A percentile compares a stretch with the other conserved stretches of the same genome.
phyloP scores from a whole-genome alignment of 208 protist genomes.

The Trypanosoma scelopori region DNA sequence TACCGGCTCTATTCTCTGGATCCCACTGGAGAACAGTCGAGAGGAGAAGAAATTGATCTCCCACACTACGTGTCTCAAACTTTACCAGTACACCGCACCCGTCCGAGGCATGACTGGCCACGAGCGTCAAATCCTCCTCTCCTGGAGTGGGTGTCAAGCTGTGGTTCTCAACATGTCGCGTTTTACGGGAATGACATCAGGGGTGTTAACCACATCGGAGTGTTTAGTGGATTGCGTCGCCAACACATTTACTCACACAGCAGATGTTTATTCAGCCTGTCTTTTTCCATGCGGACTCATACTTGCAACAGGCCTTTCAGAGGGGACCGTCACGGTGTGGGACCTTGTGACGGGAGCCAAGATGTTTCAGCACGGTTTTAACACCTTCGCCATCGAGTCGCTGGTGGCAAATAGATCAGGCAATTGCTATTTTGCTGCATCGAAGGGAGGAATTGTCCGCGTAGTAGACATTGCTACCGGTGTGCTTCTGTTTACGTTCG shows the following conservation, averaged over 20 bases:
- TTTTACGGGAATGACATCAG: conserved; percentile 25
- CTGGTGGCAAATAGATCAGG: conserved; percentile 61
- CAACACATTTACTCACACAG: conserved; percentile 55
- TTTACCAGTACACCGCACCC: conserved; percentile 51
- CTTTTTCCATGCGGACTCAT: conserved; percentile 76
- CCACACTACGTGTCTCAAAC: conserved; percentile 15
- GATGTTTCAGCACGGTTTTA: conserved; percentile 71
- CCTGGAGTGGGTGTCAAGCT: conserved; percentile 66
- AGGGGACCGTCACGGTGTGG: conserved; percentile 80
- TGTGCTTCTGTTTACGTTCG: conserved; percentile 60
- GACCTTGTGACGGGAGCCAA: conserved; percentile 56
- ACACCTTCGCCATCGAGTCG: conserved; percentile 57
- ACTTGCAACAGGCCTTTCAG: conserved; percentile 70
- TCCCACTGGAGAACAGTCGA: conserved; percentile 33
- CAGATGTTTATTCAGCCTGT: conserved; percentile 69
- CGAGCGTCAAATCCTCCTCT: conserved; percentile 46
- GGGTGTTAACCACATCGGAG: conserved; percentile 6
- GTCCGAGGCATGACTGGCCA: conserved; percentile 51
- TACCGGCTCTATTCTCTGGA: conserved; percentile 62
- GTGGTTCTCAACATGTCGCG: conserved; percentile 49
- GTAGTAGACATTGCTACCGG: conserved; percentile 78
- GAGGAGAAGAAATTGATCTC: conserved; percentile 7
- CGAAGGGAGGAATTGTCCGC: conserved; percentile 69
- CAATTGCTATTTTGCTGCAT: conserved; percentile 75
- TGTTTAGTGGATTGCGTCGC: conserved; percentile 26